Conservation (phyloP, 2,329 filamentous ascomycete species). For the Aureobasidium sp. region DNA sequence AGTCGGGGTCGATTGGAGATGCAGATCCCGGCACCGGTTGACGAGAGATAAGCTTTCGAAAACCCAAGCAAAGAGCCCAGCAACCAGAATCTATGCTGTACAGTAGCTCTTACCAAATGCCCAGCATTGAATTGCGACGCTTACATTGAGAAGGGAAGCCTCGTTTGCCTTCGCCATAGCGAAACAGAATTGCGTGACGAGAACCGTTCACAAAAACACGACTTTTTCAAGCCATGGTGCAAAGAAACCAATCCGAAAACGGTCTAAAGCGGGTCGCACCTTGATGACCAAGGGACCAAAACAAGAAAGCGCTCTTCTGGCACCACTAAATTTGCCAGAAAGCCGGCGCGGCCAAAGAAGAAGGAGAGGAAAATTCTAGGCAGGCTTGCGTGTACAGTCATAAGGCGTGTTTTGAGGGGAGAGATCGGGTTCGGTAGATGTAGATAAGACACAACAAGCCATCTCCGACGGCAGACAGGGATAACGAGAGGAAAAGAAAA, state of each 20-base stretch:
- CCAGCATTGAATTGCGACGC: slow-evolving; percentile 2
- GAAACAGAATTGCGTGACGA: background rate
- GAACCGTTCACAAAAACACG: background rate
- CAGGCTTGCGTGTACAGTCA: slow-evolving; percentile 10
- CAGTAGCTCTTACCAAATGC: background rate
- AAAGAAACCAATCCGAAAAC: background rate
- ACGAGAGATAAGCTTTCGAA: background rate
- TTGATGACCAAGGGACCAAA: background rate
- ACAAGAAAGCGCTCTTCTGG: background rate
- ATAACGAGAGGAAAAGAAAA: background rate
- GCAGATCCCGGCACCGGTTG: background rate
- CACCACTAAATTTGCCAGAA: background rate
- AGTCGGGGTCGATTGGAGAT: background rate
- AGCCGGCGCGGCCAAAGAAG: background rate
- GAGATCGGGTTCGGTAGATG: background rate
- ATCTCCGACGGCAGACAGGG: background rate
- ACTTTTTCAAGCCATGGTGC: background rate
- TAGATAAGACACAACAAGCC: slow-evolving; percentile 8
- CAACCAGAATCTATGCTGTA: background rate
- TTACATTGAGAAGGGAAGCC: background rate
- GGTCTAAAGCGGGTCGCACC: slow-evolving; percentile 2
- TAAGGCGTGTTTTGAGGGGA: background rate
- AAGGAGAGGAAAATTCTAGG: background rate
- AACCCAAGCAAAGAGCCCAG: background rate
- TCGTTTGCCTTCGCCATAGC: background rate